Evolutionary conservation across 169 alveolate genomes (phyloP).

Genomic region (Plasmodium vinckei): DNA sequence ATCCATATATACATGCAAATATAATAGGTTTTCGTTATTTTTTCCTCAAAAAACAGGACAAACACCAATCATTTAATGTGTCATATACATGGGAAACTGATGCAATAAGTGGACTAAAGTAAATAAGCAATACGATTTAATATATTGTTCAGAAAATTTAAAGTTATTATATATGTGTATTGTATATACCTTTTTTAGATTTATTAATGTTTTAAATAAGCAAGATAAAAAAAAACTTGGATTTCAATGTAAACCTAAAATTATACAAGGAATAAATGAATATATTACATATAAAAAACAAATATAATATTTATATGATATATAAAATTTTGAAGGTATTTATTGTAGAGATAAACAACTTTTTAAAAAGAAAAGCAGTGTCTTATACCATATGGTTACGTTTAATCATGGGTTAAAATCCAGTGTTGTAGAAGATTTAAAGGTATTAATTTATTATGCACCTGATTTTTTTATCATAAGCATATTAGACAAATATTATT

Average conservation of each 20-base stretch:
- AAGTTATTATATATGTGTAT: not conserved
- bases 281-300: not conserved
- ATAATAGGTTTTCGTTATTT: not conserved
- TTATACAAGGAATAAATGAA: not conserved
- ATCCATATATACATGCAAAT: not conserved
- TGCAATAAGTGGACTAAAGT: slow-evolving; percentile 69
- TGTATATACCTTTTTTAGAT: slow-evolving; percentile 16
- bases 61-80: slow-evolving; percentile 61
- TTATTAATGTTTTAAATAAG: slow-evolving; percentile 58
- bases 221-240: slow-evolving; percentile 61
- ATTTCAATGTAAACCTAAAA: slow-evolving; percentile 42
- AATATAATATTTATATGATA: no score
- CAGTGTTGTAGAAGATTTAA: slow-evolving; percentile 55
- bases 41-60: slow-evolving; percentile 45
- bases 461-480: not conserved
- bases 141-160: not conserved
- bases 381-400: slow-evolving; percentile 63
- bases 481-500: no score
- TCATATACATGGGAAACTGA: slow-evolving; percentile 74
- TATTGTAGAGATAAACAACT: slow-evolving; percentile 69
- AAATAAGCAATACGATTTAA: slow-evolving; percentile 14
- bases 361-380: slow-evolving; percentile 58
- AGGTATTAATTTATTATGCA: slow-evolving; percentile 13
- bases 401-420: slow-evolving; percentile 63
- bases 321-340: slow-evolving; percentile 23